A percentile compares a stretch with the other conserved stretches of the same genome.
Evolutionary conservation across 371 early-diverging fungal species (phyloP).

Genomic region (Apophysomyces elegans): DNA sequence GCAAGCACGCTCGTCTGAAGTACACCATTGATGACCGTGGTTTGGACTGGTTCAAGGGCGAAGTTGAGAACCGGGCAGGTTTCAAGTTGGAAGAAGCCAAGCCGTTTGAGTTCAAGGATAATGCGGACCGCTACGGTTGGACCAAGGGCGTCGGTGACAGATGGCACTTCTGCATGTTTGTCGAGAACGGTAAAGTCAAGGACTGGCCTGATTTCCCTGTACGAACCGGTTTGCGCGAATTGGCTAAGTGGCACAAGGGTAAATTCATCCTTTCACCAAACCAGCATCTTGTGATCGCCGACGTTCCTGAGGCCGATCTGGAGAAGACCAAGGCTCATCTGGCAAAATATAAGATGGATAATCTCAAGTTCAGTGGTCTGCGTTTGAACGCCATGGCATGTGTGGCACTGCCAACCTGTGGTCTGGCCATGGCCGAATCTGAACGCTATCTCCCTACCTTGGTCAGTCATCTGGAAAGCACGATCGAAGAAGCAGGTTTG

Average conservation of each 20-base stretch:
- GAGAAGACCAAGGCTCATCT: slow-evolving; percentile 72
- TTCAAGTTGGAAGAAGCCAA: slow-evolving; percentile 64
- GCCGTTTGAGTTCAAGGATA: slow-evolving; percentile 79
- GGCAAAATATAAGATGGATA: slow-evolving; percentile 81
- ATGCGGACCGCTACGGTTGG: slow-evolving; percentile 96
- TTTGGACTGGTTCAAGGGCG: slow-evolving; percentile 84
- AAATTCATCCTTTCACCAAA: slow-evolving; percentile 90
- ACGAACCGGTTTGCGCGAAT: slow-evolving; percentile 80
- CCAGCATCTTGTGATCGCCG: slow-evolving; percentile 85
- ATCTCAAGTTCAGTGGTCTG: slow-evolving; percentile 77
- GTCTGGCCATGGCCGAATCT: slow-evolving; percentile 94
- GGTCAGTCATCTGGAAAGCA: slow-evolving; percentile 75
- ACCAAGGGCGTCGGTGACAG: slow-evolving; percentile 68
- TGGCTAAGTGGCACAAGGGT: slow-evolving; percentile 80
- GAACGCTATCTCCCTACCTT: slow-evolving; percentile 92
- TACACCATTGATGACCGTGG: slow-evolving; percentile 96
- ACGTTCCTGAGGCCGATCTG: slow-evolving; percentile 75
- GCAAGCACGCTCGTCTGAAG: slow-evolving; percentile 96
- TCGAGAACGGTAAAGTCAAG: slow-evolving; percentile 92
- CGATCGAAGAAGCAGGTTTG: slow-evolving; percentile 81
- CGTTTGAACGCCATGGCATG: slow-evolving; percentile 94
- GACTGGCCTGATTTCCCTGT: slow-evolving; percentile 78
- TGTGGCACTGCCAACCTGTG: slow-evolving; percentile 93
- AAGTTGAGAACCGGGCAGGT: slow-evolving; percentile 83
- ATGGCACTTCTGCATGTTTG: slow-evolving; percentile 88